These are phyloP conservation scores for Chrysanthemum seticuspe DNA, from an alignment of 129 eudicot genomes.

Conservation along the genomic window DNA sequence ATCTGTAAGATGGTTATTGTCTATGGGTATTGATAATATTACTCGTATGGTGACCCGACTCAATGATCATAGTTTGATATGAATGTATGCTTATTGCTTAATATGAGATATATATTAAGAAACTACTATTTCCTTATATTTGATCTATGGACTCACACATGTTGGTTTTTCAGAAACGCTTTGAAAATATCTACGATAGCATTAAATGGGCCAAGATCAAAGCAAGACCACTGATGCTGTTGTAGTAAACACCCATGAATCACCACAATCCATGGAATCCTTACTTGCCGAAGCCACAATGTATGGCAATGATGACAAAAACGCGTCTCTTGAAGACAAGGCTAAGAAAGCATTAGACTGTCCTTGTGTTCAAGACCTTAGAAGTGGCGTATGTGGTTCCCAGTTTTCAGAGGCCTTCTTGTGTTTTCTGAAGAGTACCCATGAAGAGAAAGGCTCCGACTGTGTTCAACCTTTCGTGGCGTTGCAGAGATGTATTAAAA, in stretches of 20 bases:
- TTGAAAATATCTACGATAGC: neutral
- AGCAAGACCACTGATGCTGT: slow-evolving; percentile 30
- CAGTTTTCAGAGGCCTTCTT: slow-evolving; percentile 84
- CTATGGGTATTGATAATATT: no score
- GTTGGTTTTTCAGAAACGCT: no score
- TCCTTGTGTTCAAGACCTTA: slow-evolving; percentile 87
- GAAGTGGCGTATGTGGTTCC: slow-evolving; percentile 77
- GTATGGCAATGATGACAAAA: slow-evolving; percentile 58
- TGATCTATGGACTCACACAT: no score
- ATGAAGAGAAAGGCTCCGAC: slow-evolving; percentile 93
- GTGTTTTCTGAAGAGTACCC: slow-evolving; percentile 90
- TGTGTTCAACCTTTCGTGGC: slow-evolving; percentile 91
- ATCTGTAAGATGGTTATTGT: no score
- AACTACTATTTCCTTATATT: no score
- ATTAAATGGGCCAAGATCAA: slow-evolving; percentile 57
- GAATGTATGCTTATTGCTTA: neutral
- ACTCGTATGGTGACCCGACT: no score
- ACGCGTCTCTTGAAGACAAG: slow-evolving; percentile 61
- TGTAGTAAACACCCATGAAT: slow-evolving; percentile 3
- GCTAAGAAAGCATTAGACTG: slow-evolving; percentile 88
- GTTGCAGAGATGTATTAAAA: slow-evolving; percentile 74
- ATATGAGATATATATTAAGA: neutral
- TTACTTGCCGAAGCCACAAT: slow-evolving; percentile 81
- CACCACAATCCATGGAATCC: slow-evolving; percentile 57
- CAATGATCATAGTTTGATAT: neutral